These are phyloP conservation scores for Begonia peltatifolia DNA, from an alignment of 306 rosid genomes.

Conservation along the genomic window DNA sequence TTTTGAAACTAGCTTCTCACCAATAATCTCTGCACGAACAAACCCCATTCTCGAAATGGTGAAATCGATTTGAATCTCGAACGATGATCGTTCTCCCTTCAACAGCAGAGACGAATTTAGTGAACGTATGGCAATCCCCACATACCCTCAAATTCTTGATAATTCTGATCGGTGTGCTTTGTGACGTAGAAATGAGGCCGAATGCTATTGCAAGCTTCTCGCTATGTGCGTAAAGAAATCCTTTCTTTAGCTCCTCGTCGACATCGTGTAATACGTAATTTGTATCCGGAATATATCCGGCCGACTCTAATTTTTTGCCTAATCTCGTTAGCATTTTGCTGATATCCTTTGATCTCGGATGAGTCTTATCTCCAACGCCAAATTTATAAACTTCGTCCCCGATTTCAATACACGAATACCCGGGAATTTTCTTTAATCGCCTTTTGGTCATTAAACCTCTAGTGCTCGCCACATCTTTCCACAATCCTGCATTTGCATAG, in stretches of 20 bases:
- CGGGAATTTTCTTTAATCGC: slow-evolving; percentile 54
- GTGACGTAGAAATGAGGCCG: slow-evolving; percentile 38
- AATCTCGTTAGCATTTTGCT: slow-evolving; percentile 32
- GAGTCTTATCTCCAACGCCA: slow-evolving; percentile 46
- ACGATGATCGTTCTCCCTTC: slow-evolving; percentile 40
- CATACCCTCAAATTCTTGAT: slow-evolving; percentile 69
- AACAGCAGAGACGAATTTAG: slow-evolving; percentile 44
- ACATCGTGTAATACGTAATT: slow-evolving; percentile 63
- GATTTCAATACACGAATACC: slow-evolving; percentile 75
- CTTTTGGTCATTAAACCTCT: slow-evolving; percentile 42
- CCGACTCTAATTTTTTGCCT: slow-evolving; percentile 39
- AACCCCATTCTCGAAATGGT: slow-evolving; percentile 51
- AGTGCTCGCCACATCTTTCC: slow-evolving; percentile 51
- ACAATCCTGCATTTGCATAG: slow-evolving; percentile 61
- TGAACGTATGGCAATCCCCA: slow-evolving; percentile 73
- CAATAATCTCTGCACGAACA: slow-evolving; percentile 76
- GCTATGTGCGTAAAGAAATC: slow-evolving; percentile 49
- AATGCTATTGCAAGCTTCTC: slow-evolving; percentile 75
- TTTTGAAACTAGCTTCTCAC: slow-evolving; percentile 7
- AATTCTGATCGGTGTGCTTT: slow-evolving; percentile 42
- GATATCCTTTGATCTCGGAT: slow-evolving; percentile 44
- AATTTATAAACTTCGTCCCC: slow-evolving; percentile 37
- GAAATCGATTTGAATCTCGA: slow-evolving; percentile 61
- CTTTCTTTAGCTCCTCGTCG: slow-evolving; percentile 59
- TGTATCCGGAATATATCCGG: slow-evolving; percentile 53